Conservation (phyloP, 1,284 basidiomycete species). For the Ceratobasidium sp. region DNA sequence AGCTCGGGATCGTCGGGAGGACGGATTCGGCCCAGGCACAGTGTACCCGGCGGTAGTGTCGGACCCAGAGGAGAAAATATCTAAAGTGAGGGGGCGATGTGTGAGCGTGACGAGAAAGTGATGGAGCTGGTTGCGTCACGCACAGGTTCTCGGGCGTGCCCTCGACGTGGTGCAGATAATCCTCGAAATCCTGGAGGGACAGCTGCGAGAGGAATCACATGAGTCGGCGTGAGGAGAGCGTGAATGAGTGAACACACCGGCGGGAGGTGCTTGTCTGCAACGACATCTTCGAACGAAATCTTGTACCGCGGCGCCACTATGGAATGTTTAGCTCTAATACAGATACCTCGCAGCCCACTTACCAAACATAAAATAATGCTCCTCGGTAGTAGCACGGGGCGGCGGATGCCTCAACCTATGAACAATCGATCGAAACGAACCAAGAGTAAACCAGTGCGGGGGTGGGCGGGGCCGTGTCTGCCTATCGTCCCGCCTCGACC, state of each 20-base stretch:
- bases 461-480: conserved; percentile 1
- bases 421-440: conserved; percentile 13
- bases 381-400: conserved; percentile 14
- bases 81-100: neutral
- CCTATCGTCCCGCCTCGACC: neutral
- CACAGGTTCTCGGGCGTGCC: conserved; percentile 45
- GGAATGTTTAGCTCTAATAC: neutral
- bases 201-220: conserved; percentile 9
- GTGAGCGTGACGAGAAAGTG: neutral
- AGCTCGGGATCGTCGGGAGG: conserved; percentile 38
- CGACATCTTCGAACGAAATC: conserved; percentile 31
- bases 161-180: conserved; percentile 45
- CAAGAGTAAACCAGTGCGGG: conserved; percentile 43
- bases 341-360: neutral
- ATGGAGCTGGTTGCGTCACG: neutral
- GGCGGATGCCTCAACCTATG: conserved; percentile 26
- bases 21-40: conserved; percentile 37
- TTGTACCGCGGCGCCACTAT: conserved; percentile 30
- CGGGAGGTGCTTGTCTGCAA: conserved; percentile 31
- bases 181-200: conserved; percentile 44
- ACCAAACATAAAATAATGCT: conserved; percentile 30
- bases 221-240: neutral
- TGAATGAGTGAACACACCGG: conserved; percentile 15
- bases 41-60: conserved; percentile 42
- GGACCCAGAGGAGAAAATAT: conserved; percentile 46